Evolutionary conservation across 108 stramenopile species (phyloP), one percentile per base, ranked within the genome.

Genomic region (Schizochytrium sp.): DNA sequence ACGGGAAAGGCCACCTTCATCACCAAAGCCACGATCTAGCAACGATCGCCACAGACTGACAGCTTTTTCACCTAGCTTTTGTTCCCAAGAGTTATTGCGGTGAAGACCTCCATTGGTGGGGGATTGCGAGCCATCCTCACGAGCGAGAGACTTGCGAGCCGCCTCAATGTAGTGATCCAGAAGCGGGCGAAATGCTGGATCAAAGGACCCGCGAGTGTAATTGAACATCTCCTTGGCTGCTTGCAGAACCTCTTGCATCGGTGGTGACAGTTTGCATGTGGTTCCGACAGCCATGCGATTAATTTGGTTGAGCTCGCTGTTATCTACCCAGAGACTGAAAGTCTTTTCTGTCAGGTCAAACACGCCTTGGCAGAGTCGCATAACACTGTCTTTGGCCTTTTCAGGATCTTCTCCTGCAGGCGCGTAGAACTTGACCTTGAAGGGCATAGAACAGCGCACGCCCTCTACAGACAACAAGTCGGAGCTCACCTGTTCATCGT

Each of bases 201-300:
- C 93, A 45, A 91, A 93, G 46, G 90, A 90, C 56, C 93, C 91
- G n/a, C 90, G 60, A 40, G 93, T 92, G 44, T 90, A 50, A 55
- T 89, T 89, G 89, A 91, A 89, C 53, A 93, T 58, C 64, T 93
- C 91, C 59, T 91, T 87, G 49, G 76, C 64, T 38, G 90, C 90
- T 28, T 88, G 61, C 15, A 93, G 72, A n/a, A 93, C 93, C 13
- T 87, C 90, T 50, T 55, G 72, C 72, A 93, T 57, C 45, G 88
- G 61, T 3, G 61, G 40, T 7, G 93, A 93, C 90, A 93, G 90
- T 10, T 41, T 19, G 42, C 88, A 89, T 42, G 72, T 57, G 57
- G 92, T 89, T 60, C 88, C 91, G 13, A 60, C 55, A 3, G 13
- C 41, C 61, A 92, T 46, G 15, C 41, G 15, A 59, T 93, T 93